A percentile compares a stretch with the other conserved stretches of the same genome.
Conservation (phyloP, 106 monocot species). For the Xerophyta viscosa region DNA sequence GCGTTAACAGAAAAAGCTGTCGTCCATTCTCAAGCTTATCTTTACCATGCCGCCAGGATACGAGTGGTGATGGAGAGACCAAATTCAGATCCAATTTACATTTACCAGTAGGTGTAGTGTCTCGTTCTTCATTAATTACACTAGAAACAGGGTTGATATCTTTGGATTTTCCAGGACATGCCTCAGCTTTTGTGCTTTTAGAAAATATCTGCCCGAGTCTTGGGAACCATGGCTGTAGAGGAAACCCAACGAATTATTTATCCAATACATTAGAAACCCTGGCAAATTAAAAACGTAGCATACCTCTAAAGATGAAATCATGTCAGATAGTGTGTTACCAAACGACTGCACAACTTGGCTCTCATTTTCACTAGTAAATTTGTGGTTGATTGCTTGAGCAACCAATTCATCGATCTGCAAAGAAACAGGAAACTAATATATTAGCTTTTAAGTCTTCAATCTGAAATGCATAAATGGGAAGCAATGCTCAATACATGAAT, state of each 20-base stretch:
- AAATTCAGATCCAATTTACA: slow-evolving; percentile 19
- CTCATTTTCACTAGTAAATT: slow-evolving; percentile 16
- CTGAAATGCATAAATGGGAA: not conserved
- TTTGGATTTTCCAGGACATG: not conserved
- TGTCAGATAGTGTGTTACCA: slow-evolving; percentile 34
- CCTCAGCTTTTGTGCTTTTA: slow-evolving; percentile 2
- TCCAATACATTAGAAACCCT: not conserved
- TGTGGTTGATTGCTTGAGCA: slow-evolving; percentile 23
- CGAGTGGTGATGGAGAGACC: slow-evolving; percentile 88
- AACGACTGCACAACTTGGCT: slow-evolving; percentile 64
- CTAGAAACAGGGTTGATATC: slow-evolving; percentile 10
- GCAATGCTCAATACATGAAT: not conserved
- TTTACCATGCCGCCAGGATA: slow-evolving; percentile 56
- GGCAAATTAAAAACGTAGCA: not conserved
- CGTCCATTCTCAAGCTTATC: slow-evolving; percentile 47
- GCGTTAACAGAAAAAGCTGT: slow-evolving; percentile 83
- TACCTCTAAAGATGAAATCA: slow-evolving; percentile 71
- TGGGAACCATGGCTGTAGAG: slow-evolving; percentile 53
- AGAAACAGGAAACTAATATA: no score
- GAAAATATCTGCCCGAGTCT: slow-evolving; percentile 43
- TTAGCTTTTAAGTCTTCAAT: not conserved
- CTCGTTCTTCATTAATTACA: slow-evolving; percentile 12
- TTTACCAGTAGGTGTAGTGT: not conserved
- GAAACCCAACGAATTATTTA: not conserved
- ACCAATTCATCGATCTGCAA: slow-evolving; percentile 73